Base-by-base conservation (phyloP, 306 rosid genomes). In the Citrullus mucosospermus region DNA sequence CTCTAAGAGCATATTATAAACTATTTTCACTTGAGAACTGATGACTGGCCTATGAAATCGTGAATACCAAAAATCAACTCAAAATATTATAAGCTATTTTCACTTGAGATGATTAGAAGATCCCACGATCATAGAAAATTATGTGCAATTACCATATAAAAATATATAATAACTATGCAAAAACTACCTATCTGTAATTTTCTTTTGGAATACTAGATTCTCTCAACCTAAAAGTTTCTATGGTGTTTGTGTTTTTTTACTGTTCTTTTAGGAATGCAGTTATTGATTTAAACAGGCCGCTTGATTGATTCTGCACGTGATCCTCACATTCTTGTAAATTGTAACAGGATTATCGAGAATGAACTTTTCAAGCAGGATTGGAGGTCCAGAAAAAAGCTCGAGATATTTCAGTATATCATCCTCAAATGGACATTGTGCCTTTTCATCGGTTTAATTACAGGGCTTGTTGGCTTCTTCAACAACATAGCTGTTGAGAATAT, bases 401-500 rank as follows among this genome's bases (percentile, higher is more conserved):
- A 86, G 79, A 87, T 89, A 78, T 58, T 55, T 62, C 93, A 89
- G 73, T 91, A 93, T 81, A 38, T 88, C 38, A 66, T 84, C 78
- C 87, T 88, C 6, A 93, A 91, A 78, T 93, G 98, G 98, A 78
- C 86, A 4, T 82, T 93, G 7, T 92, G 91, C 10, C 96, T 93
- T 79, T 80, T 88, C 34, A 86, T 93, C 18, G 98, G 98, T 60
- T 86, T 91, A 32, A 39, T 74, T 15, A 93, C 98, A 6, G 96
- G 96, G 16, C 82, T 93, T 14, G 86, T 91, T 79, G 98, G 90
- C 77, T 82, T 87, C 81, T 88, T 88, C 82, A 93, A 88, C 78
- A 93, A 83, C 82, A 80, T 91, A 81, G 90, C 89, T 30, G 96
- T 90, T 20, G 98, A 93, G 91, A 93, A 93, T 69, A 85, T 93